phyloP scores from a whole-genome alignment of 2,329 filamentous ascomycete species.

The Exserohilum turcica region DNA sequence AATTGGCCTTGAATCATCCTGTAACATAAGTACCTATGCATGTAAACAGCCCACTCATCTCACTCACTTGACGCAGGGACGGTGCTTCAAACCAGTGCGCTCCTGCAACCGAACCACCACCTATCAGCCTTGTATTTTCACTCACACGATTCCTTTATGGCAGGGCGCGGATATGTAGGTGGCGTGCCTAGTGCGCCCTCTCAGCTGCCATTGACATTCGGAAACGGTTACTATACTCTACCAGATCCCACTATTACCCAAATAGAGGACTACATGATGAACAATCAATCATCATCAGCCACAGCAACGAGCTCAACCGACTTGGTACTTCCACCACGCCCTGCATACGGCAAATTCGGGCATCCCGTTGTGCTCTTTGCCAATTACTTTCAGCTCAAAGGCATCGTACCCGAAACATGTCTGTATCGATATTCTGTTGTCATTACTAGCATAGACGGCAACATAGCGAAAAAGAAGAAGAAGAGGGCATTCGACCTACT shows the following conservation, averaged over 20 bases:
- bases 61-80: too few relatives aligned
- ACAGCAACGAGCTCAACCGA: conserved; percentile 31
- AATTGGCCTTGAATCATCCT: too few relatives aligned
- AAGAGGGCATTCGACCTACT: conserved; percentile 57
- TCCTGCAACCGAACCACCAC: too few relatives aligned
- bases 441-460: conserved; percentile 42
- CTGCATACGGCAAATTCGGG: conserved; percentile 47
- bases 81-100: too few relatives aligned
- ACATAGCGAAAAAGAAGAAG: conserved; percentile 51
- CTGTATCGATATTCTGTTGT: conserved; percentile 38
- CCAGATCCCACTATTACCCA: conserved; percentile 40
- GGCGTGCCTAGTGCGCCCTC: too few relatives aligned
- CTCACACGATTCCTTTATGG: too few relatives aligned
- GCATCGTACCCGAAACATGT: conserved; percentile 21
- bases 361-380: conserved; percentile 48
- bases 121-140: too few relatives aligned
- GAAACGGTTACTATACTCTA: conserved; percentile 39
- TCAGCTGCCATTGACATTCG: conserved; percentile 4
- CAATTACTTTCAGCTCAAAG: conserved; percentile 50
- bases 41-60: too few relatives aligned
- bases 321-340: conserved; percentile 31
- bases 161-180: too few relatives aligned
- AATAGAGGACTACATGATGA: conserved; percentile 41
- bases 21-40: too few relatives aligned
- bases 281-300: conserved; percentile 27